phyloP scores from a whole-genome alignment of 2,329 filamentous ascomycete genomes.

The Microdochium nivale region DNA sequence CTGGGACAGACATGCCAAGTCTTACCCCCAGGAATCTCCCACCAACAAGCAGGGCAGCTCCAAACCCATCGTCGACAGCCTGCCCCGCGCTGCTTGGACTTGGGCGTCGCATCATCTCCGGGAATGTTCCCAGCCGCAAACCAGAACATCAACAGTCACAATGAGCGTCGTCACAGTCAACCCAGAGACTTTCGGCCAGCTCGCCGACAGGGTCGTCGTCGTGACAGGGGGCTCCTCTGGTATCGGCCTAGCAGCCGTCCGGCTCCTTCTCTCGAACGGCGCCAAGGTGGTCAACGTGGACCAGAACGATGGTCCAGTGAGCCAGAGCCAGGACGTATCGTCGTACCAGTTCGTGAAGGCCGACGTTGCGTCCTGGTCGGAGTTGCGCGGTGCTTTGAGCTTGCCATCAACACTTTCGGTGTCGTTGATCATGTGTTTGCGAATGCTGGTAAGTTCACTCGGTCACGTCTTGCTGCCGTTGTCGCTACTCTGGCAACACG shows the following conservation, averaged over 20 bases:
- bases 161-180: background rate
- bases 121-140: background rate
- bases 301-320: slow-evolving; percentile 14
- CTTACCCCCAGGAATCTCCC: no score
- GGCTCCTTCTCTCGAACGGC: slow-evolving; percentile 40
- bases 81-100: no score
- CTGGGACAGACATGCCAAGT: no score
- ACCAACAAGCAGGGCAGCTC: no score
- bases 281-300: slow-evolving; percentile 48
- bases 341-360: slow-evolving; percentile 31
- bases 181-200: slow-evolving; percentile 4
- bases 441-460: slow-evolving; percentile 31
- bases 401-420: slow-evolving; percentile 52
- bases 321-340: slow-evolving; percentile 1
- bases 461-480: background rate
- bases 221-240: slow-evolving; percentile 51
- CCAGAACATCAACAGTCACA: background rate
- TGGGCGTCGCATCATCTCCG: no score
- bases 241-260: slow-evolving; percentile 48
- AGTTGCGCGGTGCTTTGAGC: slow-evolving; percentile 42
- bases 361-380: slow-evolving; percentile 40
- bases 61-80: no score
- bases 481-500: background rate
- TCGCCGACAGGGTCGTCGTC: slow-evolving; percentile 40
- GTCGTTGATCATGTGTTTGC: slow-evolving; percentile 72